Percentiles rank a stretch among this genome's conserved stretches.
Conservation (phyloP, 179 eudicot genomes). For the Patellifolia procumbens region DNA sequence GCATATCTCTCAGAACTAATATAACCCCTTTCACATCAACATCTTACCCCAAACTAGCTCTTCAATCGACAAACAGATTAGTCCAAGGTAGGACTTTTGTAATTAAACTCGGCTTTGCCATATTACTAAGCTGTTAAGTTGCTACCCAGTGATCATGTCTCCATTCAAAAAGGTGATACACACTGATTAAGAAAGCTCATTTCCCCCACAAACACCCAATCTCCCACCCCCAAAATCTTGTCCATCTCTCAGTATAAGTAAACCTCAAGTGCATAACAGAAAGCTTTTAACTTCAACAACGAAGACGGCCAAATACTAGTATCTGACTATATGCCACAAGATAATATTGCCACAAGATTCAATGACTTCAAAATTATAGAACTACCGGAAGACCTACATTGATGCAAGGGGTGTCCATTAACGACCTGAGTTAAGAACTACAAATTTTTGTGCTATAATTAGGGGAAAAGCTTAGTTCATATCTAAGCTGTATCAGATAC, state of each 20-base stretch:
- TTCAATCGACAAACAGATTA: background rate
- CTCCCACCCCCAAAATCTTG: background rate
- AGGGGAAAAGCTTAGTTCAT: too few relatives aligned
- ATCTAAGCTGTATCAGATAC: too few relatives aligned
- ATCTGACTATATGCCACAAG: background rate
- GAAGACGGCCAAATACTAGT: background rate
- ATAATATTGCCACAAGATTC: background rate
- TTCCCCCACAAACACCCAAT: background rate
- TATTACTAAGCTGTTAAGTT: too few relatives aligned
- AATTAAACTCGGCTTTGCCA: too few relatives aligned
- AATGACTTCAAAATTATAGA: background rate
- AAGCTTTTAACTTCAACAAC: background rate
- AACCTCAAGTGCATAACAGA: background rate
- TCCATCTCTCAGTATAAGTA: background rate
- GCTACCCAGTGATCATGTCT: too few relatives aligned
- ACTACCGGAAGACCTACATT: too few relatives aligned
- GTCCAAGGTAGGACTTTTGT: too few relatives aligned
- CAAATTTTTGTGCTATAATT: too few relatives aligned
- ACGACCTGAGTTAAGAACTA: too few relatives aligned
- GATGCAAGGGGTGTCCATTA: too few relatives aligned
- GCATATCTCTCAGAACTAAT: background rate
- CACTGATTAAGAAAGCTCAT: background rate
- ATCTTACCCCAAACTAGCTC: conserved; percentile 5
- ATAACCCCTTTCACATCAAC: background rate
- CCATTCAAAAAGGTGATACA: background rate